Conservation (phyloP, 1,284 basidiomycete species). For the Cryptococcus sp. region DNA sequence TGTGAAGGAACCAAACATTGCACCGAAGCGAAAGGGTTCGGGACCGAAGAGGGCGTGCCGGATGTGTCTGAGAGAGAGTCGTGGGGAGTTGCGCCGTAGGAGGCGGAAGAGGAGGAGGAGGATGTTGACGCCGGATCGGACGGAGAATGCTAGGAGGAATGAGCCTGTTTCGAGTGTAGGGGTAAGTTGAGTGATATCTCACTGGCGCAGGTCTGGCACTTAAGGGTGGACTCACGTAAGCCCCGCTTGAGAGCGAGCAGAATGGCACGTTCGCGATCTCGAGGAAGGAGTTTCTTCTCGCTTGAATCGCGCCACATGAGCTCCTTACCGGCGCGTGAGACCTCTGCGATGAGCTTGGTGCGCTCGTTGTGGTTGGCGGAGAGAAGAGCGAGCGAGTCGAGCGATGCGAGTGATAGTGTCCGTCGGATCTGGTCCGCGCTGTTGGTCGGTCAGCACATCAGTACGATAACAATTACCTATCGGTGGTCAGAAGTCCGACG, state of each 20-base stretch:
- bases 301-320: slow-evolving; percentile 79
- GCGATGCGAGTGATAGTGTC: slow-evolving; percentile 48
- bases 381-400: slow-evolving; percentile 42
- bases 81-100: slow-evolving; percentile 44
- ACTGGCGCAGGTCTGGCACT: not conserved
- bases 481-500: slow-evolving; percentile 13
- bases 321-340: slow-evolving; percentile 32
- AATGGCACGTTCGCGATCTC: slow-evolving; percentile 65
- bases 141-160: slow-evolving; percentile 68
- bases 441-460: slow-evolving; percentile 1
- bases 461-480: not conserved
- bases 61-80: slow-evolving; percentile 55
- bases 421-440: slow-evolving; percentile 50
- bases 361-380: slow-evolving; percentile 32
- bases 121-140: slow-evolving; percentile 75
- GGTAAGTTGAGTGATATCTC: not conserved
- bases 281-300: slow-evolving; percentile 67
- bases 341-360: slow-evolving; percentile 34
- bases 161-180: slow-evolving; percentile 59
- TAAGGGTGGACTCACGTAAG: slow-evolving; percentile 59
- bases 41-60: slow-evolving; percentile 72
- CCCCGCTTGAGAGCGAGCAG: slow-evolving; percentile 72
- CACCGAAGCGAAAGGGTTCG: slow-evolving; percentile 75
- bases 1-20: slow-evolving; percentile 80
- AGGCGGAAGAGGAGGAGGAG: slow-evolving; percentile 68